Conservation (phyloP, 108 stramenopile genomes). For the Cyclotella choctawhatcheeana region DNA sequence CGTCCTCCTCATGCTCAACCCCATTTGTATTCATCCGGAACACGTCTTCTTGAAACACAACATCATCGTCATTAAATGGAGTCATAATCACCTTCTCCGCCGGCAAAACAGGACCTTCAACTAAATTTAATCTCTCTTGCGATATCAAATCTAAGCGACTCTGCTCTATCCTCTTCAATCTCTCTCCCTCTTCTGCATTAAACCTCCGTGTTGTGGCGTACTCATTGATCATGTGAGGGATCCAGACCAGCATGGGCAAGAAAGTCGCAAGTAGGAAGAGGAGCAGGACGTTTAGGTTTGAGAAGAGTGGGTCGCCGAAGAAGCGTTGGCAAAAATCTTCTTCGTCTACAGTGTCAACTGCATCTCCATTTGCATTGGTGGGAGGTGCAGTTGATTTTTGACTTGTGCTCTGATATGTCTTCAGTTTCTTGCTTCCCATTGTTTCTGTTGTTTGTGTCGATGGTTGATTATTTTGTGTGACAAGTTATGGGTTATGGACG, state of each 20-base stretch:
- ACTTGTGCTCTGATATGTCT: too few species aligned
- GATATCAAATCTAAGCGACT: constrained; percentile 26
- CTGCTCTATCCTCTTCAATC: constrained; percentile 27
- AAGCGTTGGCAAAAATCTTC: constrained; percentile 50
- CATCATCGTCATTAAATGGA: constrained; percentile 23
- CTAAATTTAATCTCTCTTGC: too few species aligned
- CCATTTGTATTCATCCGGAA: constrained; percentile 5
- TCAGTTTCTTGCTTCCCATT: too few species aligned
- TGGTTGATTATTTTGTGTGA: too few species aligned
- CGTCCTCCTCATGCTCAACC: neutral
- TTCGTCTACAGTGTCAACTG: too few species aligned
- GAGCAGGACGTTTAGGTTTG: constrained; percentile 39
- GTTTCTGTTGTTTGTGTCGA: too few species aligned
- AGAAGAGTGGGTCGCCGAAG: constrained; percentile 53
- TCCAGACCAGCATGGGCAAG: constrained; percentile 46
- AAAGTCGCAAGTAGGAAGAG: constrained; percentile 41
- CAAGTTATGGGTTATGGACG: too few species aligned
- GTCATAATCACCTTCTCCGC: neutral
- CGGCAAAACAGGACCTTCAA: neutral
- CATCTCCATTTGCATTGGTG: too few species aligned
- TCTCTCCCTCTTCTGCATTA: constrained; percentile 13
- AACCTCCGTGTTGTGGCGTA: constrained; percentile 8
- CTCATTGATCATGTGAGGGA: constrained; percentile 33
- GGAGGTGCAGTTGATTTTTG: too few species aligned
- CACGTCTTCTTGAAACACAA: constrained; percentile 16